Evolutionary conservation across 805 yeast species (phyloP), one percentile per base, ranked within the genome.

Genomic region (Metschnikowia kofuensis): DNA sequence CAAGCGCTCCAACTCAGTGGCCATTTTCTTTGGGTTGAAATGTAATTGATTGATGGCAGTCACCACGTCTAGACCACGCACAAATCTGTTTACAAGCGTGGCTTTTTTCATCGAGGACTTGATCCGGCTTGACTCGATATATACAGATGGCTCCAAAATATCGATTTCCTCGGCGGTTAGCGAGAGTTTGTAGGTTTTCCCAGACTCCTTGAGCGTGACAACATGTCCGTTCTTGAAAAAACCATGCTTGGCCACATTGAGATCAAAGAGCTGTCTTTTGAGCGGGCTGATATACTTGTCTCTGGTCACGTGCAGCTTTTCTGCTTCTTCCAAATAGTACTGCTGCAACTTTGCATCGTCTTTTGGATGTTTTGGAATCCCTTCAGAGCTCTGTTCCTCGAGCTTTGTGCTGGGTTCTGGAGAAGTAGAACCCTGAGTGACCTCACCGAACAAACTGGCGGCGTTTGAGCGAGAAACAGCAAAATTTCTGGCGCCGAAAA

Each of bases 1-100:
- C 68, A 91, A 70, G 53, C 82, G 86, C 44, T 84, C 91, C 47
- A 90, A 77, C 55, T 90, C 96, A 48, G 84, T 77, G 31, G 95
- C 80, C 67, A 90, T 79, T 59, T 85, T 82, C 70, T 89, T 89
- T 42, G 83, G 78, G 64, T 83, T 82, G 74, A 92, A 92, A 67
- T 92, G 97, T 58, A 91, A 84, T 70, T 91, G 97, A 37, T 92
- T 89, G 57, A 92, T 86, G 45, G 97, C 98, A 38, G 79, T 80
- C 57, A 83, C 80, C 34, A 88, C 82, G 45, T 82, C 78, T 68
- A 87, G 70, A 32, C 85, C 85, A 49, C 88, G 79, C 50, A 91
- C 78, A 61, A 90, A 80, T 56, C 97, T 78, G 55, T 88, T 75
- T 42, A 89, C 86, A 36, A 83, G 74, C 10, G 89, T 89, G 40